Conservation (phyloP, 2,329 filamentous ascomycete genomes). For the Bipolaris cookei region DNA sequence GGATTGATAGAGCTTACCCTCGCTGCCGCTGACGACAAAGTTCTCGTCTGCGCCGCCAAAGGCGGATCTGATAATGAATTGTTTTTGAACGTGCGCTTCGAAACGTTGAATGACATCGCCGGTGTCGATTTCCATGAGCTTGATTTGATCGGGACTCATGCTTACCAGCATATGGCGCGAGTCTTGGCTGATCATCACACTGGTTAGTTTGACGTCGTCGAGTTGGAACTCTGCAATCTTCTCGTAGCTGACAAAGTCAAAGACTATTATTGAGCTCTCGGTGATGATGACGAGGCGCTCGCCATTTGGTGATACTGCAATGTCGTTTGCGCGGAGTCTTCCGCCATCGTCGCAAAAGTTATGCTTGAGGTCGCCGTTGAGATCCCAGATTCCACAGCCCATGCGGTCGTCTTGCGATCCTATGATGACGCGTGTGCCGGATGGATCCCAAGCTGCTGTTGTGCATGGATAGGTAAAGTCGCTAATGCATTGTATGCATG, state of each 20-base stretch:
- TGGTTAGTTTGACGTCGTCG: slow-evolving; percentile 73
- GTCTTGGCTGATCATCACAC: slow-evolving; percentile 80
- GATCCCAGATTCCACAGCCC: slow-evolving; percentile 62
- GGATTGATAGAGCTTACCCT: slow-evolving; percentile 64
- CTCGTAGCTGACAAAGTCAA: slow-evolving; percentile 76
- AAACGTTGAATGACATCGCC: slow-evolving; percentile 76
- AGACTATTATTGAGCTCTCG: slow-evolving; percentile 75
- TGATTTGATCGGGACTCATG: slow-evolving; percentile 75
- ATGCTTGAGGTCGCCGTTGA: slow-evolving; percentile 64
- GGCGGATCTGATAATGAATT: slow-evolving; percentile 78
- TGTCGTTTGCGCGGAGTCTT: slow-evolving; percentile 78
- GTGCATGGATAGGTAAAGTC: slow-evolving; percentile 85
- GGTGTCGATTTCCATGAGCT: slow-evolving; percentile 77
- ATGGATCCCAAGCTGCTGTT: slow-evolving; percentile 85
- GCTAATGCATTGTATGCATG: slow-evolving; percentile 66
- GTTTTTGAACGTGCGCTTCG: slow-evolving; percentile 74
- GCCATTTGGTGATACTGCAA: slow-evolving; percentile 82
- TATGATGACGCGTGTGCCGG: slow-evolving; percentile 78
- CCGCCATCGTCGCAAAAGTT: slow-evolving; percentile 64
- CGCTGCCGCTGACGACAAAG: slow-evolving; percentile 89
- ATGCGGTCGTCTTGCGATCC: slow-evolving; percentile 54
- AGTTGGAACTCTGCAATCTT: slow-evolving; percentile 76
- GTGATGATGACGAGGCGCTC: slow-evolving; percentile 80
- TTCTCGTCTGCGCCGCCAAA: slow-evolving; percentile 92
- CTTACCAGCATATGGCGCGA: slow-evolving; percentile 84